Evolutionary conservation across 768 basidiomycete species (phyloP).

Genomic region (Lactarius evosmus): DNA sequence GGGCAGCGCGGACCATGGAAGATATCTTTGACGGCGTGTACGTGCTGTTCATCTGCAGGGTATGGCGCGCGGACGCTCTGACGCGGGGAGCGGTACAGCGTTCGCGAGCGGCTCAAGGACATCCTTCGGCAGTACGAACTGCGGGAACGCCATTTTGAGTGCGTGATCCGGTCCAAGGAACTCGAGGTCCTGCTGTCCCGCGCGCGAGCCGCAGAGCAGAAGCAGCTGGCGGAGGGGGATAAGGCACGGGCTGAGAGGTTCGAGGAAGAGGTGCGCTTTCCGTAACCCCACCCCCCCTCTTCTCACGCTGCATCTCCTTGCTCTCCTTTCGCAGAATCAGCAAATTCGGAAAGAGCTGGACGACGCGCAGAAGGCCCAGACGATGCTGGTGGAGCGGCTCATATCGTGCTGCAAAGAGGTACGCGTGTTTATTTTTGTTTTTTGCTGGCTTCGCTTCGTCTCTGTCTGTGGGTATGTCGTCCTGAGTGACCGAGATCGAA

Average conservation of each 20-base stretch:
- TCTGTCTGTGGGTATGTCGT: conserved; percentile 3
- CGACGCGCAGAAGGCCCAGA: conserved; percentile 73
- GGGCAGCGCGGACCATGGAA: conserved; percentile 71
- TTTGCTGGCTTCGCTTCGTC: neutral
- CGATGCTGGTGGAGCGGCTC: conserved; percentile 78
- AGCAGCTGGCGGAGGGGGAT: conserved; percentile 76
- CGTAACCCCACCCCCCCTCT: conserved; percentile 21
- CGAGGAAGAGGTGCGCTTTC: conserved; percentile 66
- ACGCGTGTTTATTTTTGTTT: conserved; percentile 30
- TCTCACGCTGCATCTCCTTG: neutral
- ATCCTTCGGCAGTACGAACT: conserved; percentile 85
- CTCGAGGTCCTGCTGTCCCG: conserved; percentile 83
- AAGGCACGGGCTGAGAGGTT: conserved; percentile 60
- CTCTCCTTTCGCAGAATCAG: conserved; percentile 45
- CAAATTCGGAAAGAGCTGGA: conserved; percentile 75
- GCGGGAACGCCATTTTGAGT: conserved; percentile 89
- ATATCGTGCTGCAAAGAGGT: conserved; percentile 88
- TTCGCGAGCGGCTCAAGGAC: conserved; percentile 83
- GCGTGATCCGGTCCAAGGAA: conserved; percentile 88
- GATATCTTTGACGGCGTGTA: conserved; percentile 86
- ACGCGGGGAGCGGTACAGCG: conserved; percentile 41
- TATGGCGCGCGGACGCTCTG: neutral
- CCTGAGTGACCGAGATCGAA: conserved; percentile 23
- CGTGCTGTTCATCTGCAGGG: conserved; percentile 35
- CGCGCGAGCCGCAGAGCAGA: conserved; percentile 84